Evolutionary conservation across 257 asterid species (phyloP).

Genomic region (Primulina eburnea): DNA sequence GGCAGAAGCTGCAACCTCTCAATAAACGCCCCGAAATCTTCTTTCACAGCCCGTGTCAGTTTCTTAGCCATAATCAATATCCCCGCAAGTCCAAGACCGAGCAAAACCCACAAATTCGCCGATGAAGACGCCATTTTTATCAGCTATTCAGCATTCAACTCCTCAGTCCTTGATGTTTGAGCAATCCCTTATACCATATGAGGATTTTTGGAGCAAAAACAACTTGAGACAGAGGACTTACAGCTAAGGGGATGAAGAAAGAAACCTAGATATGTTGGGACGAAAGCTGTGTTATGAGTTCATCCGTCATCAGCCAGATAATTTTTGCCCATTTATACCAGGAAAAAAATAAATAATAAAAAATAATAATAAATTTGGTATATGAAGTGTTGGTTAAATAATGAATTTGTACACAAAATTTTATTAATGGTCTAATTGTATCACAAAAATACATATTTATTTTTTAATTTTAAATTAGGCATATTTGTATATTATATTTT

Average conservation of each 20-base stretch:
- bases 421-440: too few relatives aligned
- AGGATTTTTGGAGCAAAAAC: background rate
- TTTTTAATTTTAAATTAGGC: too few relatives aligned
- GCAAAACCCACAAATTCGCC: conserved; percentile 81
- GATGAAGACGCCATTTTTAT: conserved; percentile 63
- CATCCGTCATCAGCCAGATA: too few relatives aligned
- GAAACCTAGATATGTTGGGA: background rate
- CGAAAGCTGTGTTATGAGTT: background rate
- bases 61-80: conserved; percentile 76
- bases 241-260: background rate
- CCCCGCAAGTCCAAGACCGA: conserved; percentile 96
- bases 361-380: too few relatives aligned
- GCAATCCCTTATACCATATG: background rate
- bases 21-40: conserved; percentile 88
- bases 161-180: background rate
- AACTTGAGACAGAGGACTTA: too few relatives aligned
- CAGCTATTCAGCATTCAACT: conserved; percentile 12
- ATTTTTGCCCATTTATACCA: too few relatives aligned
- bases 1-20: conserved; percentile 88
- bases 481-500: too few relatives aligned
- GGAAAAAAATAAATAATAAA: too few relatives aligned
- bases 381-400: too few relatives aligned
- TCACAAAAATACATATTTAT: too few relatives aligned
- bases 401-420: too few relatives aligned
- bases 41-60: conserved; percentile 68